Base-by-base conservation (phyloP, 2,329 filamentous ascomycete genomes). In the Teratosphaeria pseudoeucalypti region DNA sequence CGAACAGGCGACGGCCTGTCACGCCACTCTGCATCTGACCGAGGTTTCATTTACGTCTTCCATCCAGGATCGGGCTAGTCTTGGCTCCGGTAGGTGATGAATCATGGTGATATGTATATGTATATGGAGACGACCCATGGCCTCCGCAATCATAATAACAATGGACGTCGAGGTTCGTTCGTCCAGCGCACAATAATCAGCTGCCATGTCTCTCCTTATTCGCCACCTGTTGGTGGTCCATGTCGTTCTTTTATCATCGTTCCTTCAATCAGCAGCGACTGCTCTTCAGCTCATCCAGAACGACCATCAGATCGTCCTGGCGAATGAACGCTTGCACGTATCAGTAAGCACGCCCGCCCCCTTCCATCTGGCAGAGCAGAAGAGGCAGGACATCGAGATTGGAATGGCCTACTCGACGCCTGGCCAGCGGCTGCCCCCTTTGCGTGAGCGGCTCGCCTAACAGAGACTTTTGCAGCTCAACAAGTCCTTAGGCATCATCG, bases 251-350 rank as follows among this genome's bases (percentile, higher is more conserved):
- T 10, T 49, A 9, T 49, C n/a, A 7, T 49, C n/a, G 26, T 19
- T 49, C n/a, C 2, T 49, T 16, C 43, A n/a, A 23, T 10, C 10
- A 11, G 4, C 43, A 23, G 16, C 43, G 10, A 59, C 57, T 14
- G 37, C 62, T 2, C 56, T 68, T 3, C 70, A 68, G 39, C 70
- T 70, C 14, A 70, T 67, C 0, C 69, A 76, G 61, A 68, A 66
- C 9, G 58, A 59, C 3, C 64, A 64, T 1, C 61, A 65, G 29
- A 64, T 77, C 19, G 70, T 71, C 0, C 70, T 81, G 12, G 64
- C 70, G 37, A 81, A 80, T 60, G 73, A 77, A 54, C 74, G 77
- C 2, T 71, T 81, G 4, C 73, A 71, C 3, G 74, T 76, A 1
- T 70, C 75, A 4, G 72, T 80, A 49, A 49, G 43, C 16, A 19